Percentiles rank a stretch among this genome's conserved stretches.
phyloP scores from a whole-genome alignment of 352 stramenopile genomes.

The Elongisporangium anandrum region DNA sequence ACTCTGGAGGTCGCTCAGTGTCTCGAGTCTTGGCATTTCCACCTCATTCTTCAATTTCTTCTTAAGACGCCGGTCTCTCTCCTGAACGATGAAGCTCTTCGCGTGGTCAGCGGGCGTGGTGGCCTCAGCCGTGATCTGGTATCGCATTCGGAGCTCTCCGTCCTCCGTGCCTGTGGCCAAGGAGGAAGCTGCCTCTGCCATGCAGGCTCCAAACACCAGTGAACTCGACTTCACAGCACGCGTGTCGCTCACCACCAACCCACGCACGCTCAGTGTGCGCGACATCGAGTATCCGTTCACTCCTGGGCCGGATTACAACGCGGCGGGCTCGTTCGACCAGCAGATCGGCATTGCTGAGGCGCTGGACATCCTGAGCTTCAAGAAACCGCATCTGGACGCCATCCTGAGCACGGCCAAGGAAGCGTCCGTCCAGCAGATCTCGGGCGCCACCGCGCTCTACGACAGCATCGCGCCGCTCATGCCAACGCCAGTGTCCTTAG shows the following conservation, averaged over 20 bases:
- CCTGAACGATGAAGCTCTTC: background rate
- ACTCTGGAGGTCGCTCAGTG: no score
- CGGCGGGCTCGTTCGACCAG: conserved; percentile 1
- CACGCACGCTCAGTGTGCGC: background rate
- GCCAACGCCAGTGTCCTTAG: conserved; percentile 15
- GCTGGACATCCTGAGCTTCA: conserved; percentile 5
- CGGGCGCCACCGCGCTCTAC: conserved; percentile 2
- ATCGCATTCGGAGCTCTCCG: background rate
- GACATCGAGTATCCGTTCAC: conserved; percentile 5
- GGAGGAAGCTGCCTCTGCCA: background rate
- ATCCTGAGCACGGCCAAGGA: background rate
- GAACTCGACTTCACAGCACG: background rate
- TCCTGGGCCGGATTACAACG: conserved; percentile 2
- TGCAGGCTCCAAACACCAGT: background rate
- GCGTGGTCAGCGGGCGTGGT: background rate
- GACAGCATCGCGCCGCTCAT: conserved; percentile 14
- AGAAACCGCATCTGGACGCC: background rate
- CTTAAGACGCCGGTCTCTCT: background rate
- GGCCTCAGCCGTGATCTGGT: background rate
- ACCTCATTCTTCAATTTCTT: background rate
- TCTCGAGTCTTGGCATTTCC: background rate
- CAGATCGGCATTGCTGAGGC: conserved; percentile 1
- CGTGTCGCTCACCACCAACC: background rate
- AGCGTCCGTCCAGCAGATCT: background rate
- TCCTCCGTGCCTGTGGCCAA: background rate